Base-by-base conservation (phyloP, 106 monocot genomes). In the Dendrobium huoshanense region DNA sequence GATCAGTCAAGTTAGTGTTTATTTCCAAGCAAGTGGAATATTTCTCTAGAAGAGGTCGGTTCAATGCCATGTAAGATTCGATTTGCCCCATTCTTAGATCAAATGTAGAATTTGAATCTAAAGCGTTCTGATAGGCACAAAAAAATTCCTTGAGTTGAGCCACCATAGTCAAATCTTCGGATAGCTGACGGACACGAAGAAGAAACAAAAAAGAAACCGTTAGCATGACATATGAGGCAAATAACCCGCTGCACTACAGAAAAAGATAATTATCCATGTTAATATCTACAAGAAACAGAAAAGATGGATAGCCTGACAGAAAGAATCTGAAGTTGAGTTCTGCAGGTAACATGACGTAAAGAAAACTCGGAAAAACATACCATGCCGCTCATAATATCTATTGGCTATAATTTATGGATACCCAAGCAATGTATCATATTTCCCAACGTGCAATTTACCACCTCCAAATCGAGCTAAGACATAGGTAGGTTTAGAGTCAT, bases 121-220 rank as follows among this genome's bases (percentile, higher is more conserved):
- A 43, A 74, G 16, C n/a, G 17, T 18, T 5, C 20, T 42, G 74
- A 74, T 74, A 43, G 19, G 27, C 19, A 17, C 27, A 74, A 43
- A 74, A 41, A 13, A 74, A 43, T 17, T 74, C 74, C 17, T 18
- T 43, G 17, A 74, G 42, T 74, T 74, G 41, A 43, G 74, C 40
- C 74, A 74, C 74, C 74, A 74, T 41, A 4, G 41, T 41, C 33
- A 74, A 74, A 43, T 74, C 74, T 43, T 74, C 74, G 43, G 74
- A 74, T 4, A 74, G 41, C 74, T 74, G 9, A 70, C 37, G 70
- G 27, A 31, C 37, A 61, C 45, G 16, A 51, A 61, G 7, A 22
- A n/a, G 22, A 61, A 61, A 61, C 33, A 70, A 31, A 33, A 70
- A 70, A 22, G 15, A 11, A 16, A 18, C 11, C 20, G 4, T 58